Conservation (phyloP, 768 basidiomycete genomes). For the Suillus alpinus region DNA sequence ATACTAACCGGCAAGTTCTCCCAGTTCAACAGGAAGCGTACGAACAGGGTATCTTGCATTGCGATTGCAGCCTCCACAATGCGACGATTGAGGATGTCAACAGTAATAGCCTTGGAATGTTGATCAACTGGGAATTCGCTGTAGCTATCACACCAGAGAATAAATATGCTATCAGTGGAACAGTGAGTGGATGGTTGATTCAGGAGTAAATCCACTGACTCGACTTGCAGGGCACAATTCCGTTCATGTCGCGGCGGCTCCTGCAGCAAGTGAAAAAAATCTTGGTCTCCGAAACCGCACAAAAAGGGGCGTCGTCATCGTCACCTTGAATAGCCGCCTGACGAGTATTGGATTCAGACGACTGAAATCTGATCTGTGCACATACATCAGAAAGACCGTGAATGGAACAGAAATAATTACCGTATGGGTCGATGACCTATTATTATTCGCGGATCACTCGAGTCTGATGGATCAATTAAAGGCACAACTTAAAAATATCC, state of each 20-base stretch:
- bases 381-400: not conserved
- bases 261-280: not conserved
- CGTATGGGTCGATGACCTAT: constrained; percentile 30
- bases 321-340: constrained; percentile 11
- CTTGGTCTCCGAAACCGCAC: not conserved
- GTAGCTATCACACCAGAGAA: not conserved
- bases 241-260: not conserved
- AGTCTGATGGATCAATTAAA: constrained; percentile 6
- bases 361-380: constrained; percentile 17
- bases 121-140: not conserved
- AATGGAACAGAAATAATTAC: constrained; percentile 16
- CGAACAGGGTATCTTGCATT: not conserved
- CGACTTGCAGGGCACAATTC: not conserved
- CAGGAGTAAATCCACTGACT: not conserved
- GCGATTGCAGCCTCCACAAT: not conserved
- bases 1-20: not conserved
- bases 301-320: not conserved
- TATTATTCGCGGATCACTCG: constrained; percentile 12
- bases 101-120: not conserved
- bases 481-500: constrained; percentile 9
- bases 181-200: not conserved
- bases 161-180: not conserved
- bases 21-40: not conserved
- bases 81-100: not conserved
- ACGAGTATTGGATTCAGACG: constrained; percentile 16